Evolutionary conservation across 2,329 filamentous ascomycete species (phyloP).

Genomic region (Aspergillus ustus): DNA sequence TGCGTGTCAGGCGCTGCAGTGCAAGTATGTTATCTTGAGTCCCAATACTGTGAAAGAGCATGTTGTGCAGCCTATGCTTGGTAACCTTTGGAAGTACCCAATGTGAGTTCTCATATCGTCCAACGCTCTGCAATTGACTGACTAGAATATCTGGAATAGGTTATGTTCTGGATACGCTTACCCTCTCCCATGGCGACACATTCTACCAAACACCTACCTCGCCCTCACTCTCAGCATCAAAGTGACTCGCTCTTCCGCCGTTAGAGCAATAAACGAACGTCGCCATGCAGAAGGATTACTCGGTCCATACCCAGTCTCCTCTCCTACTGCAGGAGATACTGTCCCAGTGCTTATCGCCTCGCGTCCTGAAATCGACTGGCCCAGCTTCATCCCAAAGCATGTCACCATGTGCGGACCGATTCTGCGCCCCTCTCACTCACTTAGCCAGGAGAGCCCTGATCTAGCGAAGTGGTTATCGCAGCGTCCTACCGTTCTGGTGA

Average conservation of each 20-base stretch:
- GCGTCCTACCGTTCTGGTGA: conserved; percentile 50
- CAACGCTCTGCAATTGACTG: neutral
- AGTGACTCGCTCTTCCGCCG: neutral
- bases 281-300: conserved; percentile 30
- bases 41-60: conserved; percentile 53
- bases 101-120: conserved; percentile 13
- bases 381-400: conserved; percentile 36
- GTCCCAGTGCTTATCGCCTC: conserved; percentile 26
- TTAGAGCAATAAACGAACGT: conserved; percentile 25
- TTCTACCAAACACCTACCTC: conserved; percentile 47
- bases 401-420: conserved; percentile 52
- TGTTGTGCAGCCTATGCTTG: conserved; percentile 40
- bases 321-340: neutral
- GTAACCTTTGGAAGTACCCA: conserved; percentile 27
- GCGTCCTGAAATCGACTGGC: conserved; percentile 40
- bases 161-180: conserved; percentile 47
- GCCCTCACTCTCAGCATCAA: conserved; percentile 27
- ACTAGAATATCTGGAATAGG: conserved; percentile 26
- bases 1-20: conserved; percentile 39
- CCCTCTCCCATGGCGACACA: conserved; percentile 47
- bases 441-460: conserved; percentile 42
- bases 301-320: conserved; percentile 23
- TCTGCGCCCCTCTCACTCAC: conserved; percentile 33
- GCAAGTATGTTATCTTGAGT: conserved; percentile 43
- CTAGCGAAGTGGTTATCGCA: conserved; percentile 46